phyloP scores from a whole-genome alignment of 2,329 filamentous ascomycete genomes.

The Tolypocladium cylindrosporum region DNA sequence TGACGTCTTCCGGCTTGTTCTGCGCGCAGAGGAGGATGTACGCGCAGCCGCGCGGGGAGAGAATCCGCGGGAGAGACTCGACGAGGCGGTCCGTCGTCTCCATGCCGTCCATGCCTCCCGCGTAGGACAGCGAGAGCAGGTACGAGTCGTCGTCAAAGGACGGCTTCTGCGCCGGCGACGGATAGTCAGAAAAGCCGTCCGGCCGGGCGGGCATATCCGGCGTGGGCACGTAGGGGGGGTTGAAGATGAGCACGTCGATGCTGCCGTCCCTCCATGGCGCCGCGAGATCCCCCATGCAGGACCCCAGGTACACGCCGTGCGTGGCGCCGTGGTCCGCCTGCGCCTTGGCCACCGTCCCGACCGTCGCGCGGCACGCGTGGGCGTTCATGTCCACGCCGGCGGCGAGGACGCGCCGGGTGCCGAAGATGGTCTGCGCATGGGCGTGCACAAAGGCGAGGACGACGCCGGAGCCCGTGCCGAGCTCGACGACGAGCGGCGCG shows the following conservation, averaged over 20 bases:
- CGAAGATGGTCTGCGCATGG: conserved; percentile 64
- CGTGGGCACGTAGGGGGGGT: conserved; percentile 93
- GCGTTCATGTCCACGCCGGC: conserved; percentile 77
- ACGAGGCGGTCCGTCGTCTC: conserved; percentile 79
- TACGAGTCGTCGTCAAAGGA: conserved; percentile 73
- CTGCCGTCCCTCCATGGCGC: conserved; percentile 42
- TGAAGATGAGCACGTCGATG: conserved; percentile 87
- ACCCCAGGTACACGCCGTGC: conserved; percentile 50
- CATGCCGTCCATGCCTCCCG: conserved; percentile 86
- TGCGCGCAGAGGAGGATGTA: conserved; percentile 86
- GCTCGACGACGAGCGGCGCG: conserved; percentile 63
- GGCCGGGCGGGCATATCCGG: conserved; percentile 54
- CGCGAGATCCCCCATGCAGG: conserved; percentile 61
- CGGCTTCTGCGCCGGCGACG: conserved; percentile 20
- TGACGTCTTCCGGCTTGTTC: conserved; percentile 73
- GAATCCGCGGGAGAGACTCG: conserved; percentile 51
- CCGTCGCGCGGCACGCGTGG: conserved; percentile 70
- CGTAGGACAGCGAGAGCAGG: conserved; percentile 77
- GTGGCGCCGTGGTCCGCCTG: conserved; percentile 19
- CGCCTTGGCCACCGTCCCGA: conserved; percentile 52
- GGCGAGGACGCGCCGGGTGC: conserved; percentile 57
- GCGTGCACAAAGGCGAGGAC: conserved; percentile 83
- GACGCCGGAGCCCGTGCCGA: conserved; percentile 86
- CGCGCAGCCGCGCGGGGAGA: conserved; percentile 64
- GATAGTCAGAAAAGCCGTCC: conserved; percentile 14